Evolutionary conservation across 2,329 filamentous ascomycete species (phyloP).

Genomic region (Diplodia scrobiculata): DNA sequence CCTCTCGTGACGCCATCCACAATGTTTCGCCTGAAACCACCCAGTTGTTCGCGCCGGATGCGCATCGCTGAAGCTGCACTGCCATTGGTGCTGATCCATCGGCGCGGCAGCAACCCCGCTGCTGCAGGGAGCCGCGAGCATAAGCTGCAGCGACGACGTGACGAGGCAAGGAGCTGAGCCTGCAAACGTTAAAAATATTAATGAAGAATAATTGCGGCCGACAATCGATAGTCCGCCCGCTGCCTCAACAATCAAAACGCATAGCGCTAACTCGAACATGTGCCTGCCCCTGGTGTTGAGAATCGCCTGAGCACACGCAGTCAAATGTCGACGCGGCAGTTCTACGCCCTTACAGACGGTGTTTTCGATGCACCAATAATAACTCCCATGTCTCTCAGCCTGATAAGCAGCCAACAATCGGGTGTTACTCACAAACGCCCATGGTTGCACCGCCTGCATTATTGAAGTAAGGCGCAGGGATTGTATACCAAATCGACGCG

Average conservation of each 20-base stretch:
- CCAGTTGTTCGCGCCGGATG: neutral
- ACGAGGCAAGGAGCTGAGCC: neutral
- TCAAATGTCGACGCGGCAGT: neutral
- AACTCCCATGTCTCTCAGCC: too few species aligned
- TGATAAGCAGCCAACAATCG: neutral
- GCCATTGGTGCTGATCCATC: neutral
- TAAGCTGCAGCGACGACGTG: neutral
- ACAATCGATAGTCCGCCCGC: neutral
- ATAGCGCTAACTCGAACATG: neutral
- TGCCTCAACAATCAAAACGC: neutral
- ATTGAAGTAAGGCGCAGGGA: neutral
- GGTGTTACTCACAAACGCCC: neutral
- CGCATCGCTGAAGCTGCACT: neutral
- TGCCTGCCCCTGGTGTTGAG: neutral
- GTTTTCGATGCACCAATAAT: neutral
- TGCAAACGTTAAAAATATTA: neutral
- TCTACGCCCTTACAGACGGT: too few species aligned
- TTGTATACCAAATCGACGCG: neutral
- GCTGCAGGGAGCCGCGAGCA: neutral
- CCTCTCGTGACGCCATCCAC: neutral
- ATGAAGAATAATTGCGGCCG: neutral
- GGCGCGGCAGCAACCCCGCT: neutral
- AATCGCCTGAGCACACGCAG: neutral
- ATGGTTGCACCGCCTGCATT: neutral
- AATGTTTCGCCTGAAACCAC: neutral